Base-by-base conservation (phyloP, 169 alveolate genomes). In the Plasmodium inui region DNA sequence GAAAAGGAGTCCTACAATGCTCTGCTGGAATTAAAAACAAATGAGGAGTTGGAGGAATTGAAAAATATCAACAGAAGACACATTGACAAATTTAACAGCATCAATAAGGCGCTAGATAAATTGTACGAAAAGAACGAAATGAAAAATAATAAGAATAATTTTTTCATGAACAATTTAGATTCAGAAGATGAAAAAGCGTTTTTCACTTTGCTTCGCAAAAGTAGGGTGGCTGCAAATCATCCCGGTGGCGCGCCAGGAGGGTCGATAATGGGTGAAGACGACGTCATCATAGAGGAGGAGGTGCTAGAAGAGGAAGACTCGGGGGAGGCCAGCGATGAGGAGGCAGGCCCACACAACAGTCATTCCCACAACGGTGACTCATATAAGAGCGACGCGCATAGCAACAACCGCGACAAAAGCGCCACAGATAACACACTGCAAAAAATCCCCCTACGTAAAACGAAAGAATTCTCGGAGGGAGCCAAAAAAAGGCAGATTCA, bases 1-100 rank as follows among this genome's bases (percentile, higher is more conserved):
- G 94, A 88, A 88, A 88, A 88, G 53, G 83, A 88, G 71, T 88
- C 94, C 81, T 88, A 88, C 72, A 88, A 88, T 88, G 94, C 94
- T 14, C 30, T 79, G 30, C 41, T 61, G 71, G 94, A 88, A 79
- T 61, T 88, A 88, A 76, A 88, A 88, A 88, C 73, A 19, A 88
- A 88, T 88, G 94, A 88, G 61, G 90, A 88, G 32, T 79, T 88
- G 82, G 94, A 88, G 82, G 94, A 88, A 73, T 79, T 88, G 73
- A 72, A 88, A 88, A 88, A 88, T 79, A 61, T 88, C 7, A 88
- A 88, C 70, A 88, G 71, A 88, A 88, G 94, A 79, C 88, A 88
- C 50, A 79, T 88, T 17, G 89, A 88, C 53, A 88, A 88, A 79
- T 88, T 88, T 88, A 67, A 44, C 72, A 88, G 94, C 53, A 88